Evolutionary conservation across 2,329 filamentous ascomycete species (phyloP).

Genomic region (Thermomyces lanuginosus): DNA sequence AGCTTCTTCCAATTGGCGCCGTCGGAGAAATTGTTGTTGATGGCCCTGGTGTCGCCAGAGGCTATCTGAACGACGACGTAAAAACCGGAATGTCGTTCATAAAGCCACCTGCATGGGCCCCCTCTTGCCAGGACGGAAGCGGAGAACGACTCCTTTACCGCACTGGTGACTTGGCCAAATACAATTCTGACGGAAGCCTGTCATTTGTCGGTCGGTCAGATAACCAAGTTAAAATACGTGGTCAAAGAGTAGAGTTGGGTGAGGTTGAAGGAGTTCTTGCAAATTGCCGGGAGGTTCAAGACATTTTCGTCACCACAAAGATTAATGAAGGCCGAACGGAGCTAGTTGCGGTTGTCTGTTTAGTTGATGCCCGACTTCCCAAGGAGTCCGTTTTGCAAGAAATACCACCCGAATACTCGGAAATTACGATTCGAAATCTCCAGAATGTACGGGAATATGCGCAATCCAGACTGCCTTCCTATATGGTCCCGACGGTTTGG

Average conservation of each 20-base stretch:
- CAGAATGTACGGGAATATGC: conserved; percentile 4
- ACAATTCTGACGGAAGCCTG: conserved; percentile 21
- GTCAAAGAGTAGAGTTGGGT: conserved; percentile 28
- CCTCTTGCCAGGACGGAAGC: conserved; percentile 11
- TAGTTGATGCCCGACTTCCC: conserved; percentile 2
- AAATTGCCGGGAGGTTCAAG: conserved; percentile 24
- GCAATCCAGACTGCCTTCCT: conserved; percentile 3
- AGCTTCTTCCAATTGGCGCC: conserved; percentile 29
- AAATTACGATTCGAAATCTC: background rate
- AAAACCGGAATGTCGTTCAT: conserved; percentile 24
- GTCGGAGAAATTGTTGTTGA: conserved; percentile 27
- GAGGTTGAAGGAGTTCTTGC: conserved; percentile 24
- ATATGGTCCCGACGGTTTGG: conserved; percentile 7
- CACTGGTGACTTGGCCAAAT: conserved; percentile 15
- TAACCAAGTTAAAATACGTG: conserved; percentile 26
- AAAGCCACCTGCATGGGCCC: conserved; percentile 22
- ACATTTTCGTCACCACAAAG: conserved; percentile 5
- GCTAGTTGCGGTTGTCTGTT: conserved; percentile 5
- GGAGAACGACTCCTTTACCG: conserved; percentile 23
- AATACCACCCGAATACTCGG: conserved; percentile 2
- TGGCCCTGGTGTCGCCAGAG: conserved; percentile 23
- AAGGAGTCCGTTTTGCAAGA: conserved; percentile 2
- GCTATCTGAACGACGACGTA: conserved; percentile 28
- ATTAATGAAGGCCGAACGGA: conserved; percentile 4
- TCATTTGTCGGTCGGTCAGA: conserved; percentile 19